Base-by-base conservation (phyloP, 805 yeast species). In the Candida dajiaensis region DNA sequence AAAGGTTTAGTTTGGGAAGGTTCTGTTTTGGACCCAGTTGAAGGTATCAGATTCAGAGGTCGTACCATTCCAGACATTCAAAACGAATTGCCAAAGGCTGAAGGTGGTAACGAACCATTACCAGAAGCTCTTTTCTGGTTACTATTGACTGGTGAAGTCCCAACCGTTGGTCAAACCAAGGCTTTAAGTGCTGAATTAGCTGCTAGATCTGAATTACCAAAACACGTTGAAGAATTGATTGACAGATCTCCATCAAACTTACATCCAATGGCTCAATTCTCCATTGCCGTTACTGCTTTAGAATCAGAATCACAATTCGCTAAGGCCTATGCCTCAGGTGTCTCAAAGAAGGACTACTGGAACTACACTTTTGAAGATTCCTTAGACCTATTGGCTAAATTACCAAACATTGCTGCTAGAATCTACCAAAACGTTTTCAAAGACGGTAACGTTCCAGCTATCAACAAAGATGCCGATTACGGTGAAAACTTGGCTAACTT, bases 261-360 rank as follows among this genome's bases (percentile, higher is more conserved):
- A 62, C 94, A 86, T 70, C 94, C 95, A 71, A 85, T 85, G 95
- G 90, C 95, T 46, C 95, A 85, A 73, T 82, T 85, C 65, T 81
- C 89, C 54, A 83, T 86, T 66, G 95, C 92, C 41, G 77, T 85
- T 47, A 83, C 81, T 52, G 89, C 94, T 44, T 74, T 85, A 63
- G 92, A 85, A 74, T 73, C 83, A 51, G 94, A 86, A 72, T 85
- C 92, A 46, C 81, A 80, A 63, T 85, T 85, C 63, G 83, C 92
- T 59, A 84, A 85, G 73, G 92, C 94, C 51, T 85, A 85, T 65
- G 92, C 89, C 57, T 72, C 77, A 49, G 95, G 95, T 71, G 89
- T 83, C 53, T 76, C 77, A 74, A 86, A 85, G 77, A 78, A 77
- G 68, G 85, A 85, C 57, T 85, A 84, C 80, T 85, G 95, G 95